These are phyloP conservation scores for Venturia asperata DNA, from an alignment of 2,329 filamentous ascomycete species.

Conservation along the genomic window DNA sequence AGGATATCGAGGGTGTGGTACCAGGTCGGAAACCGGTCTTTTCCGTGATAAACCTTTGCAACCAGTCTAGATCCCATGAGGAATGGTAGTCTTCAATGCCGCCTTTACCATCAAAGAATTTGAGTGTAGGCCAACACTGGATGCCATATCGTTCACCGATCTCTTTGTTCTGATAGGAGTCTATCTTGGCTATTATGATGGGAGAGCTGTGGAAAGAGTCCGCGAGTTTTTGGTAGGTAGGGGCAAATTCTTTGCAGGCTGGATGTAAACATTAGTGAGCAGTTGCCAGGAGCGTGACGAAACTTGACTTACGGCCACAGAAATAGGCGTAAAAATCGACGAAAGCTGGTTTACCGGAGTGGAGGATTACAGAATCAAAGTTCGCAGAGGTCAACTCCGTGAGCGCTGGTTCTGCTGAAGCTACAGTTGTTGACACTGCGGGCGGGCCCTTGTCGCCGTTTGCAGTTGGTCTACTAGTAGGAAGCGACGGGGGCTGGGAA, in stretches of 20 bases:
- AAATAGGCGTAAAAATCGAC: slow-evolving; percentile 98
- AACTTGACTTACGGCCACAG: slow-evolving; percentile 99
- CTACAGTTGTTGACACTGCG: not conserved
- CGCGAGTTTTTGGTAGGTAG: slow-evolving; percentile 82
- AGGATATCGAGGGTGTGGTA: slow-evolving; percentile 19
- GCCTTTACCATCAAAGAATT: slow-evolving; percentile 87
- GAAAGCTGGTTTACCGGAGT: slow-evolving; percentile 89
- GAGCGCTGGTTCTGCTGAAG: slow-evolving; percentile 12
- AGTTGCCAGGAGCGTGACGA: slow-evolving; percentile 65
- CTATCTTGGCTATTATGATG: slow-evolving; percentile 89
- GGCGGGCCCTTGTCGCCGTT: slow-evolving; percentile 15
- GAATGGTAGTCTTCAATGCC: slow-evolving; percentile 62
- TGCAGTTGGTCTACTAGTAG: slow-evolving; percentile 20
- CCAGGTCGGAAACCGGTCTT: slow-evolving; percentile 59
- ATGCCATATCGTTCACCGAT: slow-evolving; percentile 70
- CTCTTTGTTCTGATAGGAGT: slow-evolving; percentile 83
- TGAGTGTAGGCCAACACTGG: slow-evolving; percentile 89
- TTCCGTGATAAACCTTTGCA: slow-evolving; percentile 73
- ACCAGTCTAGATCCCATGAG: slow-evolving; percentile 67
- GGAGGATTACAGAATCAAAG: slow-evolving; percentile 83
- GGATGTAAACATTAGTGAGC: slow-evolving; percentile 55
- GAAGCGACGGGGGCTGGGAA: slow-evolving; percentile 23
- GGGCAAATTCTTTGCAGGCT: slow-evolving; percentile 97
- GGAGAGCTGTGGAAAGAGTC: slow-evolving; percentile 71
- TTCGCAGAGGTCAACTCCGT: slow-evolving; percentile 75